These are phyloP conservation scores for Colletotrichum sidae DNA, from an alignment of 2,329 filamentous ascomycete species.

Conservation along the genomic window DNA sequence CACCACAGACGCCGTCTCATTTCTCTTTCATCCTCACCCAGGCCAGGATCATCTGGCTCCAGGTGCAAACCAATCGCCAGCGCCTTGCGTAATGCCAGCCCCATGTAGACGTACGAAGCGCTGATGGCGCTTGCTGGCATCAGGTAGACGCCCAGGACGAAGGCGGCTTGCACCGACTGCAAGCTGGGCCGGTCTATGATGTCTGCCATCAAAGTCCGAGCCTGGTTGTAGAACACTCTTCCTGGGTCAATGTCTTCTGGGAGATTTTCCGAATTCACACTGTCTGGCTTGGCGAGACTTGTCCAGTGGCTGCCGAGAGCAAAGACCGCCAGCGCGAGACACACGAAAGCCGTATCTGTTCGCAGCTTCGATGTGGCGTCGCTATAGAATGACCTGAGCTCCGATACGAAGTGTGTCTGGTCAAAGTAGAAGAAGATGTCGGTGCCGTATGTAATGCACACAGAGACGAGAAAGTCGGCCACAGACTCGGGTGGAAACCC, in stretches of 20 bases:
- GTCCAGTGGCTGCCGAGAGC: constrained; percentile 51
- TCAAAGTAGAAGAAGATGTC: constrained; percentile 47
- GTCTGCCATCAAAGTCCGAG: constrained; percentile 46
- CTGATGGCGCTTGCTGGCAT: constrained; percentile 49
- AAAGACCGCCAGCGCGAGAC: constrained; percentile 42
- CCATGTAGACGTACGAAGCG: constrained; percentile 48
- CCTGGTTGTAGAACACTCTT: constrained; percentile 45
- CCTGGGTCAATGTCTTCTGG: constrained; percentile 43
- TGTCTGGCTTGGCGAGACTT: constrained; percentile 43
- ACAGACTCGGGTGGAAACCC: constrained; percentile 43
- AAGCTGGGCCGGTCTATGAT: constrained; percentile 48
- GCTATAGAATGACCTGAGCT: constrained; percentile 43
- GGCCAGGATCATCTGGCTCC: constrained; percentile 39
- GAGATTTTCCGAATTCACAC: not conserved
- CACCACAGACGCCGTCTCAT: constrained; percentile 43
- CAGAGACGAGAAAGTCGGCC: constrained; percentile 45
- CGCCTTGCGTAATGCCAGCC: constrained; percentile 44
- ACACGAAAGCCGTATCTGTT: constrained; percentile 42
- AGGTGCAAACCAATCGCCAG: constrained; percentile 45
- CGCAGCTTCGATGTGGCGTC: constrained; percentile 38
- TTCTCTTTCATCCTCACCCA: constrained; percentile 42
- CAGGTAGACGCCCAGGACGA: constrained; percentile 49
- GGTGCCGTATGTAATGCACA: constrained; percentile 43
- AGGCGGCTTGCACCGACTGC: constrained; percentile 47
- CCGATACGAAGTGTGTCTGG: constrained; percentile 41